Evolutionary conservation across 345 rosid genomes (phyloP).

Genomic region (Citrus maxima): DNA sequence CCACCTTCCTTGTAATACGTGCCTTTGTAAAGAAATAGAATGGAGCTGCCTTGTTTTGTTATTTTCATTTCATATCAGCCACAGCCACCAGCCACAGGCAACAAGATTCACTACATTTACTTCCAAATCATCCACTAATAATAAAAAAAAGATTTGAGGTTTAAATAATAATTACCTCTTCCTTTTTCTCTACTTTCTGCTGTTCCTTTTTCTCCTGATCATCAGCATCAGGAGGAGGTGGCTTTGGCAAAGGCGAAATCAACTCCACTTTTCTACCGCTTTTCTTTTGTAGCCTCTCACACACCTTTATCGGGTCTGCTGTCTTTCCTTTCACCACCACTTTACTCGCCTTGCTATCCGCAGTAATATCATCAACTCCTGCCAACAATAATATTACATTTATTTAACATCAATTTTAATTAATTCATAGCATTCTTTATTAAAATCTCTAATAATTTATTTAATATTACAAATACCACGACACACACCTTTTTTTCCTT

Average conservation of each 20-base stretch:
- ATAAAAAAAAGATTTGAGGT: neutral
- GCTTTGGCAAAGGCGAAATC: conserved; percentile 65
- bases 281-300: conserved; percentile 60
- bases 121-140: neutral
- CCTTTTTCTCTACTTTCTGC: conserved; percentile 45
- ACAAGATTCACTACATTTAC: neutral
- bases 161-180: conserved; percentile 45
- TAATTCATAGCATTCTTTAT: neutral
- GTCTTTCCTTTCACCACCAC: conserved; percentile 77
- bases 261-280: conserved; percentile 68
- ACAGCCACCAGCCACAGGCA: neutral
- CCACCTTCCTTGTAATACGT: conserved; percentile 27
- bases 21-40: conserved; percentile 11
- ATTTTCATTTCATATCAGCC: conserved; percentile 40
- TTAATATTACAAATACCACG: neutral
- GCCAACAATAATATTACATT: neutral
- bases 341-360: conserved; percentile 57
- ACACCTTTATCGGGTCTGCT: conserved; percentile 58
- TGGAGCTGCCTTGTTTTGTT: conserved; percentile 35
- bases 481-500: no score
- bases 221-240: neutral
- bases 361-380: conserved; percentile 63
- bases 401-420: no score
- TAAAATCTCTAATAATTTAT: neutral
- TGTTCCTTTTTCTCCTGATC: conserved; percentile 29